phyloP scores from a whole-genome alignment of 2,329 filamentous ascomycete species.

The Aphanoascus verrucosus region DNA sequence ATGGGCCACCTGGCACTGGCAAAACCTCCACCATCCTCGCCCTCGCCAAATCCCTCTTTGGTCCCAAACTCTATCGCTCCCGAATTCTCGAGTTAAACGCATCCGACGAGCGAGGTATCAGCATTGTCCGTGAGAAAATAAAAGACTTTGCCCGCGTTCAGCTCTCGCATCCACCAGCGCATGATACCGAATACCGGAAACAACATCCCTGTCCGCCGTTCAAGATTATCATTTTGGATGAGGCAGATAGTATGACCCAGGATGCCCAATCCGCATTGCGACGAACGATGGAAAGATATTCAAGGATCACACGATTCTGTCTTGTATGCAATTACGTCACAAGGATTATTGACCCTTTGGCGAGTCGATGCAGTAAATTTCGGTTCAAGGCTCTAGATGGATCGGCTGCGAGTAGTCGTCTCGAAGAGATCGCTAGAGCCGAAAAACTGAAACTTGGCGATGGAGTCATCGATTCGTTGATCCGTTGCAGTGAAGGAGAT shows the following conservation, averaged over 20 bases:
- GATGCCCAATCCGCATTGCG: slow-evolving; percentile 89
- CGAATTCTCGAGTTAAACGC: slow-evolving; percentile 98
- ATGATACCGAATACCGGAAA: slow-evolving; percentile 51
- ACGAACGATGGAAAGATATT: slow-evolving; percentile 97
- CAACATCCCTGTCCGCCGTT: slow-evolving; percentile 91
- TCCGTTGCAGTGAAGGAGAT: slow-evolving; percentile 85
- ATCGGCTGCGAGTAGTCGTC: slow-evolving; percentile 63
- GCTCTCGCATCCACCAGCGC: slow-evolving; percentile 64
- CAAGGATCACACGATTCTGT: slow-evolving; percentile 91
- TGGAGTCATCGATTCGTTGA: slow-evolving; percentile 71
- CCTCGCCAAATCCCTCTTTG: slow-evolving; percentile 93
- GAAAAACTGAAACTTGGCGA: slow-evolving; percentile 68
- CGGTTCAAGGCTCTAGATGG: slow-evolving; percentile 93
- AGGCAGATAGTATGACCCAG: slow-evolving; percentile 98
- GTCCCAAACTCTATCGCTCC: slow-evolving; percentile 81
- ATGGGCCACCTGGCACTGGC: slow-evolving; percentile 90
- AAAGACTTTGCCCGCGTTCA: slow-evolving; percentile 97
- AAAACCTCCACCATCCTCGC: slow-evolving; percentile 98
- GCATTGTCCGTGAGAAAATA: slow-evolving; percentile 93
- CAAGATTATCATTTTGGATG: slow-evolving; percentile 97
- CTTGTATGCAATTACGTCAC: slow-evolving; percentile 98
- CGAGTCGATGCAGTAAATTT: slow-evolving; percentile 90
- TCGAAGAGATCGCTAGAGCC: slow-evolving; percentile 69
- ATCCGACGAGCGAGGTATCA: slow-evolving; percentile 95
- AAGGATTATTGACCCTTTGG: slow-evolving; percentile 90